Conservation (phyloP, 116 monocot genomes). For the Cymodocea nodosa region DNA sequence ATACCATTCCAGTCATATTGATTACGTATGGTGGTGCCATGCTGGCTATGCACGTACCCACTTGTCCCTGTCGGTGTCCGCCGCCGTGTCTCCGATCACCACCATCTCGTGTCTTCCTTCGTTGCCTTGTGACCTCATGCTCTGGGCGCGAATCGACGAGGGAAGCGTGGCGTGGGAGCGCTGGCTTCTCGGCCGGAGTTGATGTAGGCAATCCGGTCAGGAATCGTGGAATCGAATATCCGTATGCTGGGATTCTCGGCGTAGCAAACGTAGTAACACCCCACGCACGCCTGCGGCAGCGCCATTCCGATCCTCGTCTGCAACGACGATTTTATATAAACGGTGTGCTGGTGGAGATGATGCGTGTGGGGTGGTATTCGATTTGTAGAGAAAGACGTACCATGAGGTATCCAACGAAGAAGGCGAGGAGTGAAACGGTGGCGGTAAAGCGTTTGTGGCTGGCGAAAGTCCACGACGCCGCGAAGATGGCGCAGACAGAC, state of each 20-base stretch:
- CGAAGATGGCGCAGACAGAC: conserved; percentile 57
- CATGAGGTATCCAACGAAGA: conserved; percentile 95
- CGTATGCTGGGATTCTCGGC: conserved; percentile 64
- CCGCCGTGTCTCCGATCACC: too few species aligned
- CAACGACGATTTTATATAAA: not conserved
- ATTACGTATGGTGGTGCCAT: too few species aligned
- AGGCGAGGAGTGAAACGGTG: conserved; percentile 81
- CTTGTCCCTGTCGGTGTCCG: too few species aligned
- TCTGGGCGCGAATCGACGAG: conserved; percentile 16
- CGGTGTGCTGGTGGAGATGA: not conserved
- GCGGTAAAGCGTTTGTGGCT: conserved; percentile 50
- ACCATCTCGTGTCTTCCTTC: too few species aligned
- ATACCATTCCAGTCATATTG: too few species aligned
- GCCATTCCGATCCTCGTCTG: conserved; percentile 98
- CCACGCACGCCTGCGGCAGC: conserved; percentile 83
- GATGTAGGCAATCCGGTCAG: conserved; percentile 48
- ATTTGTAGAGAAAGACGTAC: conserved; percentile 10
- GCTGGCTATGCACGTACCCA: too few species aligned
- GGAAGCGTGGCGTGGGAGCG: conserved; percentile 55
- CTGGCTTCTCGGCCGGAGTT: conserved; percentile 18
- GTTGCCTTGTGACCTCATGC: not conserved
- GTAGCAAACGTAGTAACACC: conserved; percentile 91
- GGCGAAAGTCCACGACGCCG: conserved; percentile 64
- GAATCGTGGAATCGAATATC: conserved; percentile 77
- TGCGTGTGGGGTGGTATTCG: not conserved